Evolutionary conservation across 176 grass and related monocot species (phyloP).

Genomic region (Rhynchospora tenuis): DNA sequence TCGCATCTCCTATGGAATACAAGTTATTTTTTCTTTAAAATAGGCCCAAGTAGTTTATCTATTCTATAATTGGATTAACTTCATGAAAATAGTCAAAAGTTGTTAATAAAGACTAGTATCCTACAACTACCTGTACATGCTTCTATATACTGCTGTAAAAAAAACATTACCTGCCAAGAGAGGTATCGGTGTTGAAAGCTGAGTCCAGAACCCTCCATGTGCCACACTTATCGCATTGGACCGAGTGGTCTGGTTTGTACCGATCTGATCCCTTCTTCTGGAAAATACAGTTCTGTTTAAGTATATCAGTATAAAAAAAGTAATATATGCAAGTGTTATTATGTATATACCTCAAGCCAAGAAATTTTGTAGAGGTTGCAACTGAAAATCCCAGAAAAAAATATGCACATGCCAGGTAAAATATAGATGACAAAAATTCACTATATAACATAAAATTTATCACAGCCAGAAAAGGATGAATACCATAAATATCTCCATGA

Average conservation of each 20-base stretch:
- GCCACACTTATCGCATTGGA: constrained; percentile 69
- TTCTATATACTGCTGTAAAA: constrained; percentile 11
- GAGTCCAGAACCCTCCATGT: constrained; percentile 72
- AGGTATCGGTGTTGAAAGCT: constrained; percentile 34
- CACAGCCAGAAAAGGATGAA: no score
- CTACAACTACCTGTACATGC: no score
- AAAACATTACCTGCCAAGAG: constrained; percentile 49
- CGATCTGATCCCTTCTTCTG: constrained; percentile 42
- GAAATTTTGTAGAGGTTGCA: no score
- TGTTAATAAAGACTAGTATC: no score
- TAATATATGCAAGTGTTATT: constrained; percentile 14
- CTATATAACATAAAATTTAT: no score
- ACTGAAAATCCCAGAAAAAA: no score
- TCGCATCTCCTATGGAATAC: constrained; percentile 43
- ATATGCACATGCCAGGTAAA: no score
- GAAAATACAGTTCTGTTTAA: constrained; percentile 23
- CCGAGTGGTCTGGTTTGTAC: constrained; percentile 69
- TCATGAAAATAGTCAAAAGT: not conserved
- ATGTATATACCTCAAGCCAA: not conserved
- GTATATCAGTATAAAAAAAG: constrained; percentile 1
- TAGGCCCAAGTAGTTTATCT: not conserved
- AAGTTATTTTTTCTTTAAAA: constrained; percentile 20
- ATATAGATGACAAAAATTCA: no score
- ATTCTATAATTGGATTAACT: not conserved
- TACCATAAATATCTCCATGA: not conserved